phyloP scores from a whole-genome alignment of 2,329 filamentous ascomycete species.

The Huntiella decipiens region DNA sequence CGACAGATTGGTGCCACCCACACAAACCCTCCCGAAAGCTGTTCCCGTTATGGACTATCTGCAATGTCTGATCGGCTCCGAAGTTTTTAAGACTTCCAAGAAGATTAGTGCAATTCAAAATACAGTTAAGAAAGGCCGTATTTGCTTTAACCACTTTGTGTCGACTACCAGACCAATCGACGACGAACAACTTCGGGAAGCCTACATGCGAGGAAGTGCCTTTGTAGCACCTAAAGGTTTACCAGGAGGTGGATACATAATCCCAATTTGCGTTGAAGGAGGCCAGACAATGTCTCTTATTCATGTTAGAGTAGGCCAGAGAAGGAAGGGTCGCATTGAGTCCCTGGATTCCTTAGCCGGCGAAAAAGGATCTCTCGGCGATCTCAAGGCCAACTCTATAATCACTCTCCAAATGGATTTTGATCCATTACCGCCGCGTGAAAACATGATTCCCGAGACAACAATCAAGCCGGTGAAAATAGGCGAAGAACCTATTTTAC shows the following conservation, averaged over 20 bases:
- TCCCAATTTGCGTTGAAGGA: conserved; percentile 5
- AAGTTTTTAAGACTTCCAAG: background rate
- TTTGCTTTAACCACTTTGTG: conserved; percentile 9
- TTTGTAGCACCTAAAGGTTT: conserved; percentile 2
- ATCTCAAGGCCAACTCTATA: background rate
- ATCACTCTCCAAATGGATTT: conserved; percentile 7
- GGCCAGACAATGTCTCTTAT: conserved; percentile 4
- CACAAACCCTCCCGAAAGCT: conserved; percentile 1
- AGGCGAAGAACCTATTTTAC: background rate
- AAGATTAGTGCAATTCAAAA: background rate
- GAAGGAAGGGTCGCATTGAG: background rate
- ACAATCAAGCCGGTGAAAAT: background rate
- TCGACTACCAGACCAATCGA: background rate
- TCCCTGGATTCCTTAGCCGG: background rate
- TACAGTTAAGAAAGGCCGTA: background rate
- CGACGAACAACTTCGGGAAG: conserved; percentile 2
- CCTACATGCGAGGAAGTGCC: conserved; percentile 4
- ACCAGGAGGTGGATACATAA: conserved; percentile 6
- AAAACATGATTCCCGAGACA: background rate
- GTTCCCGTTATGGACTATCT: conserved; percentile 1
- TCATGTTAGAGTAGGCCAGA: conserved; percentile 1
- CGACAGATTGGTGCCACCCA: conserved; percentile 2
- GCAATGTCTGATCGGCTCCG: background rate
- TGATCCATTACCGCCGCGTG: background rate
- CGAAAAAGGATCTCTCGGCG: background rate